These are phyloP conservation scores for Flagelloscypha sp. DNA, from an alignment of 768 basidiomycete species.

Conservation along the genomic window DNA sequence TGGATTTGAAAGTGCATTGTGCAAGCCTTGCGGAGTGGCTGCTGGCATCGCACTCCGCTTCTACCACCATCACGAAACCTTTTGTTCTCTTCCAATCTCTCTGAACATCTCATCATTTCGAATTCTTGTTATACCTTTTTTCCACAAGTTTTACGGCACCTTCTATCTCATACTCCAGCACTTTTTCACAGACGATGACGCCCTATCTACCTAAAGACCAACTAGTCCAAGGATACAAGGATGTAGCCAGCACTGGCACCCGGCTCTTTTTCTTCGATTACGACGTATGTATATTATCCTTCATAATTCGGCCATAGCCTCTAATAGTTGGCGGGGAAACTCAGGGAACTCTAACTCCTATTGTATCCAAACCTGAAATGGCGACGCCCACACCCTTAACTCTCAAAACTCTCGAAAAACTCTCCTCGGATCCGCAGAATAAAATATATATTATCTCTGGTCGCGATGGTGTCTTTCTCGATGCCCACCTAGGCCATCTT, in stretches of 20 bases:
- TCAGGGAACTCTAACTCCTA: slow-evolving; percentile 67
- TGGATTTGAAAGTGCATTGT: no score
- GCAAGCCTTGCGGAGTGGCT: no score
- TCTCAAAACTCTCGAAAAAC: slow-evolving; percentile 39
- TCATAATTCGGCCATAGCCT: no score
- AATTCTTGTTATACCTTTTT: no score
- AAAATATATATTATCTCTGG: slow-evolving; percentile 72
- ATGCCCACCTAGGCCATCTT: slow-evolving; percentile 59
- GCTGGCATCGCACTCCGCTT: no score
- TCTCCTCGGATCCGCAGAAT: slow-evolving; percentile 54
- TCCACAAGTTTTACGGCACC: no score
- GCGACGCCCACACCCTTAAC: slow-evolving; percentile 51
- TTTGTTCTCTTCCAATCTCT: no score
- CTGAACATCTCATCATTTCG: no score
- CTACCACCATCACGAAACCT: no score
- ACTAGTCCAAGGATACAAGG: slow-evolving; percentile 38
- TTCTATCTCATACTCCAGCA: no score
- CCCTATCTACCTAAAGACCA: slow-evolving; percentile 45
- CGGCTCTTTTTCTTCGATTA: slow-evolving; percentile 67
- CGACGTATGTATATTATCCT: slow-evolving; percentile 37
- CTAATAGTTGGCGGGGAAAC: no score
- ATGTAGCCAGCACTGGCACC: slow-evolving; percentile 49
- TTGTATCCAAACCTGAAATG: slow-evolving; percentile 62
- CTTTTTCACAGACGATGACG: no score
- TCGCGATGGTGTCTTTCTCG: slow-evolving; percentile 62